Evolutionary conservation across 164 flowering plant species (phyloP), one percentile per base, ranked within the genome.

Genomic region (Akebia trifoliata): DNA sequence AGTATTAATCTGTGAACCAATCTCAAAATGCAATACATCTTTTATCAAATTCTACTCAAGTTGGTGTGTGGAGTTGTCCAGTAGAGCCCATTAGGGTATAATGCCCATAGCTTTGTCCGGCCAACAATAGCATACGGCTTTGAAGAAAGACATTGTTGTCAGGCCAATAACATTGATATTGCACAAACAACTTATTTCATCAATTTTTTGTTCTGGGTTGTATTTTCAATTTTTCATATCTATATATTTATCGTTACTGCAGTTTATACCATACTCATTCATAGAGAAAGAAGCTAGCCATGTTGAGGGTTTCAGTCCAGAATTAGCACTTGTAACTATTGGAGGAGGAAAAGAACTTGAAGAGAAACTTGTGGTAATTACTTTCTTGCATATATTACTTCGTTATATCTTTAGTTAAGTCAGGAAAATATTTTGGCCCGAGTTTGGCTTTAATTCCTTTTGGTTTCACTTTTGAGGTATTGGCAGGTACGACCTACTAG

Each of bases 401-500:
- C 25, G 49, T 4, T 40, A 11, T 3, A 35, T 18, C 35, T 37
- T 28, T 15, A 8, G 28, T 14, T 24, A 49, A n/a, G 62, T 49
- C 34, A 21, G 42, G 50, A 35, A 28, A 32, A 49, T 59, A 26
- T 11, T 38, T 38, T 66, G 57, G 63, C 66, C 65, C 80, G 76
- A 77, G 72, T 74, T 73, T 78, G 74, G 66, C 67, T 83, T 86
- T 83, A 77, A 72, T 77, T 79, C 72, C 70, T 55, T 62, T 51
- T 8, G 31, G 37, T 83, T 71, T 70, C 67, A 72, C 75, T 71
- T 65, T 67, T 82, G 98, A 89, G 94, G 86, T 75, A 74, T 70
- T 83, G 83, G 79, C 94, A 90, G 97, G 97, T 93, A 63, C 80
- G 98, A 57, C 98, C 98, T 26, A 93, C 98, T n/a, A 93, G 98